Base-by-base conservation (phyloP, 2,329 filamentous ascomycete species). In the Aureobasidium mangrovei region DNA sequence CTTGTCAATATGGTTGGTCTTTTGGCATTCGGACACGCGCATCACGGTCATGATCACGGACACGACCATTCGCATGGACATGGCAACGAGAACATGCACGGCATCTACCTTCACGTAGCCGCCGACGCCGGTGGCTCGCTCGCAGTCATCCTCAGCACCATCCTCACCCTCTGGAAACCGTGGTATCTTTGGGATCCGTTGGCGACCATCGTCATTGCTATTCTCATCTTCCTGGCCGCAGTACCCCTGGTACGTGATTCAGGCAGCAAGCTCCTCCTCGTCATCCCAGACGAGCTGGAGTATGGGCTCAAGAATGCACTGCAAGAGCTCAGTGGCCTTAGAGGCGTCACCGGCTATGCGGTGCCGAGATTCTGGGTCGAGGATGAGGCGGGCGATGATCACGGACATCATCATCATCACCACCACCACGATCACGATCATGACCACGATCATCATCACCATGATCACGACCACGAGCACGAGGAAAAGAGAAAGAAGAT, bases 31-130 rank as follows among this genome's bases (percentile, higher is more conserved):
- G 83, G 77, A 18, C 76, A 79, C 58, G 76, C 75, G 33, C 77
- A 79, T 63, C 73, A 75, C 51, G 67, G 67, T 27, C 68, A 70
- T 55, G 68, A 71, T 58, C 69, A 70, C 55, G 68, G 67, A 18
- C 74, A 76, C 57, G 72, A 80, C 45, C 80, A 88, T 60, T 81
- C 82, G 38, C 82, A 86, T 62, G 74, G 70, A 7, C 86, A 91
- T 64, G 86, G 89, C 58, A 95, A 95, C 68, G 93, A 98, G 64
- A 98, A 98, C 66, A 96, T 98, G 91, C 82, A 93, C 62, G 93
- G 93, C 9, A 97, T 98, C 60, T 98, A 95, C 70, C 76, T 98
- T 24, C 93, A 98, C 65, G 88, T 98, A 48, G 77, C 97, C 29
- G 93, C 93, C 4, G 93, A 98, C 67, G 95, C 93, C 0, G 82